Evolutionary conservation across 768 basidiomycete genomes (phyloP), one percentile per base, ranked within the genome.

Genomic region (Pholiota conissans): DNA sequence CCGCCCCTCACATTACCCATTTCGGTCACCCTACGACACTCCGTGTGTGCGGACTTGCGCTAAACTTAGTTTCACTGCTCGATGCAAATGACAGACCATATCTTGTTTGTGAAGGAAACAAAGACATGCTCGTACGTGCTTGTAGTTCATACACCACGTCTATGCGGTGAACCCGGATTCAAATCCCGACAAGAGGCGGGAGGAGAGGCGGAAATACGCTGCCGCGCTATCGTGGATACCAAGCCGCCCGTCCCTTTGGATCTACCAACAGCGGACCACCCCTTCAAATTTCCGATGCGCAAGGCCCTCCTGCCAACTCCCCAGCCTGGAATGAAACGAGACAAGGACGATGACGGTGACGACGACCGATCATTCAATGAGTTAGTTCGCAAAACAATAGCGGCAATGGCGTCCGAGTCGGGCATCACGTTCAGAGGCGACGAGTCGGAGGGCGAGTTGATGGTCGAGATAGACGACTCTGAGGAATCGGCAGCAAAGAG

Each of bases 51-150:
- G 58, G 49, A 56, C 48, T 56, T 52, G 39, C 57, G 57, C 63
- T 65, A 64, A 62, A 63, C 57, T 65, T 69, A 95, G 91, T 95
- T 94, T 70, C 95, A 98, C 73, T 98, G 95, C 73, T 93, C 93
- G 60, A 93, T 93, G 91, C 90, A 91, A 52, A 93, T 91, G 78
- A 85, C 91, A 39, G 95, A 98, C 75, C 85, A 84, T 32, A 92
- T 98, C 64, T 81, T 91, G 53, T 89, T 95, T 67, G 87, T 98
- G 67, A 95, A 95, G 70, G 95, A 97, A 78, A 82, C 93, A 32
- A 90, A 90, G 69, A 95, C 91, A 35, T 99, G 97, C 74, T 86
- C 90, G 61, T 98, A 99, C 70, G 86, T 97, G 45, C 79, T 98
- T 50, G 89, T 98, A 62, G 86, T 98, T 57, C 91, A 98, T 70